Evolutionary conservation across 2,329 filamentous ascomycete genomes (phyloP).

Genomic region (Sarocladium strictum): DNA sequence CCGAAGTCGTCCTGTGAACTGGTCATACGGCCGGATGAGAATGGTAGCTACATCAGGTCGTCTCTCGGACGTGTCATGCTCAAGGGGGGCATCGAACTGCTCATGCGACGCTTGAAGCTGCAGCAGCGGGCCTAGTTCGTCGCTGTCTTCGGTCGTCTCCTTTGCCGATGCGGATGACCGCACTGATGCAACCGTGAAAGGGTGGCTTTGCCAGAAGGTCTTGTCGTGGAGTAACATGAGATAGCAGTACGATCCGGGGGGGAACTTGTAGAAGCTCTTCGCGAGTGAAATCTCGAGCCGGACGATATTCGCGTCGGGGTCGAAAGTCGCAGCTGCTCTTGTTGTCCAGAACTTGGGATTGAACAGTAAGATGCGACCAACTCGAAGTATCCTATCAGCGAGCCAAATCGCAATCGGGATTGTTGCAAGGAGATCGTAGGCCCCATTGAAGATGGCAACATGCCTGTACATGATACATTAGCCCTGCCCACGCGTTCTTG

Average conservation of each 20-base stretch:
- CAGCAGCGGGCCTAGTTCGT: conserved; percentile 28
- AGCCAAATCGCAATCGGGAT: conserved; percentile 42
- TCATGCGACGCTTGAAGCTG: conserved; percentile 10
- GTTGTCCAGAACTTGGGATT: conserved; percentile 32
- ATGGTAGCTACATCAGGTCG: conserved; percentile 23
- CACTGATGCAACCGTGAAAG: conserved; percentile 38
- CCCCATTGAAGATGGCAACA: conserved; percentile 44
- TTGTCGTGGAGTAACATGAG: conserved; percentile 34
- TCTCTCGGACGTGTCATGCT: conserved; percentile 8
- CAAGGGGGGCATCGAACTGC: neutral
- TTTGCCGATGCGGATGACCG: neutral
- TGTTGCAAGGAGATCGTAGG: conserved; percentile 45
- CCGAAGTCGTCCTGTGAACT: conserved; percentile 34
- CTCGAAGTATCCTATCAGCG: conserved; percentile 40
- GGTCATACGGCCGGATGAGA: conserved; percentile 39
- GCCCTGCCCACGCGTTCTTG: neutral
- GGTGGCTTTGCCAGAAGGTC: conserved; percentile 43
- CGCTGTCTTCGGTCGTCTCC: neutral
- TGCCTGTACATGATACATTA: conserved; percentile 28
- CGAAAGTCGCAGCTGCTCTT: conserved; percentile 27
- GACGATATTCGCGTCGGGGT: conserved; percentile 33
- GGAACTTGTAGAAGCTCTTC: conserved; percentile 25
- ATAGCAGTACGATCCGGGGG: conserved; percentile 39
- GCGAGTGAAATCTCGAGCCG: conserved; percentile 31
- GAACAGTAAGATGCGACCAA: conserved; percentile 34